phyloP scores from a whole-genome alignment of 2,329 filamentous ascomycete species.

The Arthrobotrys entomopaga region DNA sequence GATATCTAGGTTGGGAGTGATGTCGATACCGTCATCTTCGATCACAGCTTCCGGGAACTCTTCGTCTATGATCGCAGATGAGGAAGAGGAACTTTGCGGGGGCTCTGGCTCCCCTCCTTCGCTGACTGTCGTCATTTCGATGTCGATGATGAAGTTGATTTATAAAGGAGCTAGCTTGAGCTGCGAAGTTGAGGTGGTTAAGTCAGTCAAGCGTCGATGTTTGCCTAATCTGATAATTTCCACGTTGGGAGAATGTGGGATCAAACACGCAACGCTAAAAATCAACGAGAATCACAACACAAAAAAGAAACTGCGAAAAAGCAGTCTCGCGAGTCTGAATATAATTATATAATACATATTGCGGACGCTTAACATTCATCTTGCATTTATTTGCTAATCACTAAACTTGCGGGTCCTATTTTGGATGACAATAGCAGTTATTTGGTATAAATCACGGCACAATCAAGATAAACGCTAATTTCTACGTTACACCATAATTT shows the following conservation, averaged over 20 bases:
- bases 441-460: no score
- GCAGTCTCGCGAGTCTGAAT: no score
- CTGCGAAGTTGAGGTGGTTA: conserved; percentile 21
- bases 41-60: conserved; percentile 46
- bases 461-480: no score
- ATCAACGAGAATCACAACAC: no score
- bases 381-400: no score
- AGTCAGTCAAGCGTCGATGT: conserved; percentile 19
- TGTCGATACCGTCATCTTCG: conserved; percentile 48
- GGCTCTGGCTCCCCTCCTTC: conserved; percentile 46
- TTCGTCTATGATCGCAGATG: conserved; percentile 32
- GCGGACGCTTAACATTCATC: no score
- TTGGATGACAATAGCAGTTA: no score
- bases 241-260: conserved; percentile 6
- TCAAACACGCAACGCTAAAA: conserved; percentile 4
- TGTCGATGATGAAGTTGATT: conserved; percentile 18
- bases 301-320: not conserved
- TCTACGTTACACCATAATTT: no score
- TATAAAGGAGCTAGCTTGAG: conserved; percentile 8
- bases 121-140: conserved; percentile 47
- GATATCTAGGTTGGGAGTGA: conserved; percentile 35
- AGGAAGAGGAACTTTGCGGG: conserved; percentile 19
- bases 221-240: conserved; percentile 10
- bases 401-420: no score
- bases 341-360: no score